phyloP scores from a whole-genome alignment of 2,329 filamentous ascomycete genomes.

The Didymella segeticola region DNA sequence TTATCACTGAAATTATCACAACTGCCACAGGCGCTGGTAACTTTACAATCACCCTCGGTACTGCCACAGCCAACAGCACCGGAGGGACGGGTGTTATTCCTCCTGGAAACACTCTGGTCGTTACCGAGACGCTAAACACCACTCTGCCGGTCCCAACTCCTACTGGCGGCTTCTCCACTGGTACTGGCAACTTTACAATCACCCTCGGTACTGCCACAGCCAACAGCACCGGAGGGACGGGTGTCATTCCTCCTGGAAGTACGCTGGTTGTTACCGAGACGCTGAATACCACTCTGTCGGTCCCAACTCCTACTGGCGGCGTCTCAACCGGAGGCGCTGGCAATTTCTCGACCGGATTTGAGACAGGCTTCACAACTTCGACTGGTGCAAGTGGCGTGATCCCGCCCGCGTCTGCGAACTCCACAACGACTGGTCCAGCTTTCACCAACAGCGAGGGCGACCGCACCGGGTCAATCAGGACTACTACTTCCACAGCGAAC shows the following conservation, averaged over 20 bases:
- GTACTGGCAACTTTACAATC: slow-evolving; percentile 7
- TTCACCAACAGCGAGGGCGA: background rate
- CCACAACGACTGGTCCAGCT: background rate
- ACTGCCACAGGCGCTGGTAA: slow-evolving; percentile 7
- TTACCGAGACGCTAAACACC: slow-evolving; percentile 2
- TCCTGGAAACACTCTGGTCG: slow-evolving; percentile 4
- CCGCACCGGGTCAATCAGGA: background rate
- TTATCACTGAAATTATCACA: slow-evolving; percentile 12
- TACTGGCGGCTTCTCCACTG: background rate
- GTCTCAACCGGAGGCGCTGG: slow-evolving; percentile 10
- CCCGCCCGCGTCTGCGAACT: slow-evolving; percentile 4
- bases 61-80: slow-evolving; percentile 17
- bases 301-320: background rate
- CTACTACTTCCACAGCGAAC: slow-evolving; percentile 6
- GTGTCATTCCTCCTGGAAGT: slow-evolving; percentile 14
- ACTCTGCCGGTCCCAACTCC: background rate
- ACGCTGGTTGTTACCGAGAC: background rate
- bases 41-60: slow-evolving; percentile 3
- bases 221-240: slow-evolving; percentile 14
- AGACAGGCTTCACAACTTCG: slow-evolving; percentile 4
- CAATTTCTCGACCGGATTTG: slow-evolving; percentile 13
- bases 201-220: background rate
- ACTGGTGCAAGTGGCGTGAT: slow-evolving; percentile 1
- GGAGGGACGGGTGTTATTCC: slow-evolving; percentile 17
- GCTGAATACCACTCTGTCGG: slow-evolving; percentile 1